Percentiles rank a stretch among this genome's conserved stretches.
These are phyloP conservation scores for Xenosphaeropsis pyriputrescens DNA, from an alignment of 2,329 filamentous ascomycete species.

Conservation along the genomic window DNA sequence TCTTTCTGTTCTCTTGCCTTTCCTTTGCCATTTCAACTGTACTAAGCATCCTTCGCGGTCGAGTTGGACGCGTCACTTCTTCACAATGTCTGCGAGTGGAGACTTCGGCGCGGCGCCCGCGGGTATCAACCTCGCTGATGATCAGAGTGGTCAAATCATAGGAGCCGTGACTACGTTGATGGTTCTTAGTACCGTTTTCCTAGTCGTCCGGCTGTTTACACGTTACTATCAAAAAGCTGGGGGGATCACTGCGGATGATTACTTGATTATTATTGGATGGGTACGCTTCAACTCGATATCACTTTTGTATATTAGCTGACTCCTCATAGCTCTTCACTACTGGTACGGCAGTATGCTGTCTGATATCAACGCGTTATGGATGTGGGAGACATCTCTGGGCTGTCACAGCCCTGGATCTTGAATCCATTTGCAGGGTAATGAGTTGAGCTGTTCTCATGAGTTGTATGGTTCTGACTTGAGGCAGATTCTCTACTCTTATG, in stretches of 20 bases:
- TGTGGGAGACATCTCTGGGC: constrained; percentile 7
- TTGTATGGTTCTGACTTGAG: not conserved
- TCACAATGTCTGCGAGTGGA: constrained; percentile 1
- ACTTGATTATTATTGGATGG: constrained; percentile 3
- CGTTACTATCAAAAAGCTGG: constrained; percentile 1
- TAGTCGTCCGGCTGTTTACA: constrained; percentile 2
- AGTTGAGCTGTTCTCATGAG: too few species aligned
- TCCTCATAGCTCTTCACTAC: constrained; percentile 1
- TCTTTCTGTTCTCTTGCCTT: too few species aligned
- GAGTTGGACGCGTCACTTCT: too few species aligned
- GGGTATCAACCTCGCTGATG: constrained; percentile 3
- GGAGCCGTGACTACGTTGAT: constrained; percentile 2
- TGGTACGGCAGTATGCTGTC: constrained; percentile 2
- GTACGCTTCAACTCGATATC: not conserved
- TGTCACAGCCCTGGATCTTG: constrained; percentile 4
- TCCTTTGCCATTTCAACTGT: too few species aligned
- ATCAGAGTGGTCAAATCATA: constrained; percentile 2
- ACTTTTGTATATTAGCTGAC: too few species aligned
- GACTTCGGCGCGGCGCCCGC: constrained; percentile 2
- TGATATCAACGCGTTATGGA: constrained; percentile 5
- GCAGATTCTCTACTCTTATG: constrained; percentile 17
- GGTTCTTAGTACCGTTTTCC: constrained; percentile 2
- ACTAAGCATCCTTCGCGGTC: too few species aligned
- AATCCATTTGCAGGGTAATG: constrained; percentile 2
- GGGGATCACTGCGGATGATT: constrained; percentile 4